Conservation (phyloP, 495 filamentous ascomycete genomes). For the Penicillium riverlandense region DNA sequence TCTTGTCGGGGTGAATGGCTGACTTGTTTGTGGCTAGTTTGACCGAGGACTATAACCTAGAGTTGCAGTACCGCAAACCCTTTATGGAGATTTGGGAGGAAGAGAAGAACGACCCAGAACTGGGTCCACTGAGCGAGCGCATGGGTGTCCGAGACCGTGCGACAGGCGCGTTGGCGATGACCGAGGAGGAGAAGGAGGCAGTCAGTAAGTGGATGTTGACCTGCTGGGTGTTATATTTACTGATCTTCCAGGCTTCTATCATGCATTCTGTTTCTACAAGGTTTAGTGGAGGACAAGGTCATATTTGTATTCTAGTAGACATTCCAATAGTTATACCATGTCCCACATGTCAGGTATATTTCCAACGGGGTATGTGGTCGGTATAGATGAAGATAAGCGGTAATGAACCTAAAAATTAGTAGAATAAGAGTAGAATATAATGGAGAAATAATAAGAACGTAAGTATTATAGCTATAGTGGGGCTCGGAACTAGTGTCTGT, state of each 20-base stretch:
- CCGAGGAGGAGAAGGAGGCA: slow-evolving; percentile 79
- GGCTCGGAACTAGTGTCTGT: too few relatives aligned
- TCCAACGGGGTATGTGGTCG: too few relatives aligned
- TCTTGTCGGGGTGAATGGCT: slow-evolving; percentile 9
- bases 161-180: slow-evolving; percentile 60
- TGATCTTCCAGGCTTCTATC: slow-evolving; percentile 59
- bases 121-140: slow-evolving; percentile 79
- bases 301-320: too few relatives aligned
- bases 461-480: too few relatives aligned
- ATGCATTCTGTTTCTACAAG: slow-evolving; percentile 92
- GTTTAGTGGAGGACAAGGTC: slow-evolving; percentile 38
- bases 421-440: too few relatives aligned
- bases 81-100: slow-evolving; percentile 88
- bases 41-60: slow-evolving; percentile 93
- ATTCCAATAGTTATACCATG: too few relatives aligned
- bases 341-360: too few relatives aligned
- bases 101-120: slow-evolving; percentile 70
- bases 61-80: slow-evolving; percentile 82
- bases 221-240: neutral
- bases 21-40: slow-evolving; percentile 32
- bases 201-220: slow-evolving; percentile 45
- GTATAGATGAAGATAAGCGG: too few relatives aligned
- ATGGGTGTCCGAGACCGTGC: slow-evolving; percentile 82
- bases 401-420: too few relatives aligned
- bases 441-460: too few relatives aligned